A percentile compares a stretch with the other conserved stretches of the same genome.
Evolutionary conservation across 2,329 filamentous ascomycete genomes (phyloP).

Genomic region (Exophiala calicioides): DNA sequence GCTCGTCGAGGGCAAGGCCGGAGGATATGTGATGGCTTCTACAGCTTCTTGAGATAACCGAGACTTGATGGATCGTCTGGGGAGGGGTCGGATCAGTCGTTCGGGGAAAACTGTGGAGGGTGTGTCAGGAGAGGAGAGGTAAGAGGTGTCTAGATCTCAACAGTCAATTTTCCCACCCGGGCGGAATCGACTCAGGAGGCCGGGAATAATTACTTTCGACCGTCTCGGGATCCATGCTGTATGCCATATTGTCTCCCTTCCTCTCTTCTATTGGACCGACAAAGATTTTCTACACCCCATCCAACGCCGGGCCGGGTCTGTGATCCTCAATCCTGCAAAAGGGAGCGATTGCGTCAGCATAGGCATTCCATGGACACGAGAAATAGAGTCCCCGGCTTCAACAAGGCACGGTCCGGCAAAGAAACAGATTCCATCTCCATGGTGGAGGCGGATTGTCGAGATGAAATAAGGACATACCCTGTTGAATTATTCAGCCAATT

Average conservation of each 20-base stretch:
- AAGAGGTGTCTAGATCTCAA: conserved; percentile 46
- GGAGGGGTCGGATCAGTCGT: conserved; percentile 88
- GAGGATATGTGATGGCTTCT: conserved; percentile 78
- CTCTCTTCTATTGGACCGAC: conserved; percentile 16
- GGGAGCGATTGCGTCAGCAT: not conserved
- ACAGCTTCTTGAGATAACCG: conserved; percentile 83
- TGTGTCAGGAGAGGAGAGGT: conserved; percentile 63
- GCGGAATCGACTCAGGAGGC: conserved; percentile 1
- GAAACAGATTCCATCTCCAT: not conserved
- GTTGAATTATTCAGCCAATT: conserved; percentile 27
- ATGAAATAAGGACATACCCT: conserved; percentile 18
- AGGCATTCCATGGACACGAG: conserved; percentile 1
- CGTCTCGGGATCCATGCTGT: conserved; percentile 20
- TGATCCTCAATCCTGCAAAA: not conserved
- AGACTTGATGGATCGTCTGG: conserved; percentile 83
- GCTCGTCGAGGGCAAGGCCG: conserved; percentile 67
- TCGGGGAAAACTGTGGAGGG: conserved; percentile 81
- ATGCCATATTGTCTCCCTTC: conserved; percentile 23
- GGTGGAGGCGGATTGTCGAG: conserved; percentile 7
- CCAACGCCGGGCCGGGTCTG: conserved; percentile 5
- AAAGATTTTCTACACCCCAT: conserved; percentile 17
- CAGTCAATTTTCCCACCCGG: conserved; percentile 22
- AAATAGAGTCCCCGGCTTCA: not conserved
- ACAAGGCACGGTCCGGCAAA: not conserved
- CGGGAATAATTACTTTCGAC: not conserved